Evolutionary conservation across 176 grass and related monocot species (phyloP), one percentile per base, ranked within the genome.

Genomic region (Aegilops speltoides): DNA sequence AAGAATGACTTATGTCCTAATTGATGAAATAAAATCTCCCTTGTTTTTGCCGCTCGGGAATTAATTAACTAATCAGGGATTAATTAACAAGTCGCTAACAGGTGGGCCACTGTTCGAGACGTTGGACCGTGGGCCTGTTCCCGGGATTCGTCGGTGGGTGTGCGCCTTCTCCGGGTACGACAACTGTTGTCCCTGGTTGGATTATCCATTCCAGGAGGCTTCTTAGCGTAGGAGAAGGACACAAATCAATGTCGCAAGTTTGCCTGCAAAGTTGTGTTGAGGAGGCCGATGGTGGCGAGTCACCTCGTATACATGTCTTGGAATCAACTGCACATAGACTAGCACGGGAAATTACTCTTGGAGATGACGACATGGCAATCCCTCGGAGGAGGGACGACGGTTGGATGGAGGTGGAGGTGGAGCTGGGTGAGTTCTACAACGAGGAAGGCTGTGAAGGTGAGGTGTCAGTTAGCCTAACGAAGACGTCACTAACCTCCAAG

Each of bases 341-440:
- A 4, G 20, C 8, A 9, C 2, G 22, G 0, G 57, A 9, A 23
- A 23, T 61, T n/a, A 61, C 22, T 61, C 22, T n/a, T 23, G 57
- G 20, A 61, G 22, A 61, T 17, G 57, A 61, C 22, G 57, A 61
- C 22, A 56, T 19, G 17, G 17, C 6, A 19, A 17, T 34, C 5
- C 77, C 87, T 1, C 22, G 77, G 70, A 23, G 6, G 22, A 91
- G 92, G 73, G 0, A 23, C 0, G 90, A 84, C 0, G 82, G 88
- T 24, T 97, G 90, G 92, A 88, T 89, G 90, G 95, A 94, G 78
- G 4, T 92, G 31, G 88, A 90, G 50, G 4, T 92, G 31, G 88
- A 90, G 50, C 1, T 80, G 45, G 95, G 95, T 5, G 81, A 87
- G 36, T 89, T 94, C 76, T 64, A 63, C 40, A 87, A 43, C 0